Evolutionary conservation across 192 early-diverging fungal species (phyloP).

Genomic region (Rhizophagus sp.): DNA sequence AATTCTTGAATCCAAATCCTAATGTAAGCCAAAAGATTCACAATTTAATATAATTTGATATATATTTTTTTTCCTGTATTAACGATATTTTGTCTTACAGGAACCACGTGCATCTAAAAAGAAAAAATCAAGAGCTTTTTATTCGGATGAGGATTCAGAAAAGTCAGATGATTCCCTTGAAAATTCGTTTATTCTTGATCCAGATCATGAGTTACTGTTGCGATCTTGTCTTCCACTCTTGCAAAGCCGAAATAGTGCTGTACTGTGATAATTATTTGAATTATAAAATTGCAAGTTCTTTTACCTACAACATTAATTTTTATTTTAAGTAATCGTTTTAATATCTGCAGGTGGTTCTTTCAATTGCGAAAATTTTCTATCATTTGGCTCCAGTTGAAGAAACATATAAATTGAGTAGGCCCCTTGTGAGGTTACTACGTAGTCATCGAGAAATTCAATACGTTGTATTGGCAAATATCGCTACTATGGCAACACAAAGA

Average conservation of each 20-base stretch:
- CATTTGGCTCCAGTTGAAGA: slow-evolving; percentile 63
- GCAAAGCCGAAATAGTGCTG: slow-evolving; percentile 83
- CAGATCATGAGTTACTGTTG: slow-evolving; percentile 79
- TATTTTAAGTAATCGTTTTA: not conserved
- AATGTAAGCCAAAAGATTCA: slow-evolving; percentile 28
- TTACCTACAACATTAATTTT: not conserved
- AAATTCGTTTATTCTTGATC: slow-evolving; percentile 55
- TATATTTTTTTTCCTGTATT: not conserved
- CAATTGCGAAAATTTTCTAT: slow-evolving; percentile 66
- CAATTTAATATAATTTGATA: not conserved
- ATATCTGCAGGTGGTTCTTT: slow-evolving; percentile 59
- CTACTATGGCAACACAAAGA: slow-evolving; percentile 65
- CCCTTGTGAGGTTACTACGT: slow-evolving; percentile 77
- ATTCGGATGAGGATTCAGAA: slow-evolving; percentile 55
- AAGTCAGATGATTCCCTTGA: slow-evolving; percentile 36
- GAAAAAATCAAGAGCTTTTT: slow-evolving; percentile 47
- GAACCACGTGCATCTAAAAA: slow-evolving; percentile 33
- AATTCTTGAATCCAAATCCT: slow-evolving; percentile 65
- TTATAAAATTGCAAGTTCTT: not conserved
- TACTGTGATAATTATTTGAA: slow-evolving; percentile 31
- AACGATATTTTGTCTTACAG: slow-evolving; percentile 12
- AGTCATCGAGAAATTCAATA: slow-evolving; percentile 76
- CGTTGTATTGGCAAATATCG: slow-evolving; percentile 75
- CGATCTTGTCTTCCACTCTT: slow-evolving; percentile 69
- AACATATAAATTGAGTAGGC: slow-evolving; percentile 59